Conservation (phyloP, 2,329 filamentous ascomycete genomes). For the Trichoderma simmonsii region DNA sequence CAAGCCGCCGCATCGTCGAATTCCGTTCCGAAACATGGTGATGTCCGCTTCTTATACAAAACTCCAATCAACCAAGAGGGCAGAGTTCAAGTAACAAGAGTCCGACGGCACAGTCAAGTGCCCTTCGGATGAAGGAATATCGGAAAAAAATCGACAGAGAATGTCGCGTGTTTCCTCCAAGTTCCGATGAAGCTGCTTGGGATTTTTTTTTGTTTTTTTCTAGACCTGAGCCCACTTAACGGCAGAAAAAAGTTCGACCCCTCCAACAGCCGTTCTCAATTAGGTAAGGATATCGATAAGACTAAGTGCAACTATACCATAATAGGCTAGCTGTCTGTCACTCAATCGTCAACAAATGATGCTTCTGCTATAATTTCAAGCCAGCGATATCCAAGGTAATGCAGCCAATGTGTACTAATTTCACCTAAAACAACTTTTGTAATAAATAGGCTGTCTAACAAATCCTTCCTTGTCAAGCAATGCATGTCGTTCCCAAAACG, state of each 20-base stretch:
- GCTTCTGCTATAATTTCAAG: not conserved
- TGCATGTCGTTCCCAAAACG: slow-evolving; percentile 11
- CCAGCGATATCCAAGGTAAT: not conserved
- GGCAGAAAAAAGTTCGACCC: slow-evolving; percentile 1
- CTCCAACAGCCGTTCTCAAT: slow-evolving; percentile 8
- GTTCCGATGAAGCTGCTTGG: not conserved
- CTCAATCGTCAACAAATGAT: not conserved
- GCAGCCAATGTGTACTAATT: not conserved
- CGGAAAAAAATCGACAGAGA: not conserved
- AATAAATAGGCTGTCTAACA: not conserved
- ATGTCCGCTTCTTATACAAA: not conserved
- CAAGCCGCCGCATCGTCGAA: slow-evolving; percentile 39
- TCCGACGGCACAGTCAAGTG: slow-evolving; percentile 8
- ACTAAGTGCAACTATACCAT: not conserved
- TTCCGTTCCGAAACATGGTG: slow-evolving; percentile 37
- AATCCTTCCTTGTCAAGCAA: not conserved
- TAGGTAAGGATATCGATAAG: slow-evolving; percentile 7
- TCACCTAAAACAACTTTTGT: not conserved
- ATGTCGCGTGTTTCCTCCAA: slow-evolving; percentile 1
- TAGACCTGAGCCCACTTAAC: not conserved
- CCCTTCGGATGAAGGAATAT: not conserved
- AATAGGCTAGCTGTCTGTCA: not conserved
- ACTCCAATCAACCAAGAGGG: not conserved
- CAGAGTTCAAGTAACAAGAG: not conserved
- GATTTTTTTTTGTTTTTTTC: not conserved